Base-by-base conservation (phyloP, 2,329 filamentous ascomycete genomes). In the Xylaria sp. region DNA sequence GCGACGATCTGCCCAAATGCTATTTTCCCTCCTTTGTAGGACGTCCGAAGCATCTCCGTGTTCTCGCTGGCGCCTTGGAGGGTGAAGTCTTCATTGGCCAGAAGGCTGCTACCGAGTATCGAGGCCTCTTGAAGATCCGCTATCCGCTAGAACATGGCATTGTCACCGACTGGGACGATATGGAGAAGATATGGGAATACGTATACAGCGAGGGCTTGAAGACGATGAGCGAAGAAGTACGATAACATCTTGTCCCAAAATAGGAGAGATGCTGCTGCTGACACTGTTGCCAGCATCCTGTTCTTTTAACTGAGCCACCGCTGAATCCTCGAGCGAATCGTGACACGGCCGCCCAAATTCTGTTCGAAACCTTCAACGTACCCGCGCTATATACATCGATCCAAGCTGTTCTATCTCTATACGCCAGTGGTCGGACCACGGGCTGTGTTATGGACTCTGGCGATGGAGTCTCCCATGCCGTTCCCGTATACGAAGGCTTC, bases 151-250 rank as follows among this genome's bases (percentile, higher is more conserved):
- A 98, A 83, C 96, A 99, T 80, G 96, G 96, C 75, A 97, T 99
- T 77, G 96, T 99, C 71, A 99, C 96, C 74, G 94, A 99, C 81
- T 99, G 96, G 96, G 96, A 98, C 79, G 96, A 99, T 79, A 99
- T 99, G 96, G 96, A 99, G 85, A 90, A 93, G 83, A 99, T 99
- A 82, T 99, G 96, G 96, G 93, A 97, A 77, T 96, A 97, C 78
- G 94, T 99, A 62, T 99, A 98, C 80, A 93, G 93, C 66, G 95
- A 97, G 78, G 96, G 97, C 72, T 81, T 99, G 76, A 98, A 97
- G 85, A 97, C 95, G 59, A 86, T 97, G 79, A 97, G 94, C 81
- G 96, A 99, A 87, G 96, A 99, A 87, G 92, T 94, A 81, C 28
- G 59, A 44, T 44, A 46, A 26, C 23, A 51, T 10, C 9, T 20